Conservation (phyloP, 2,329 filamentous ascomycete species). For the Aspergillus hortae region DNA sequence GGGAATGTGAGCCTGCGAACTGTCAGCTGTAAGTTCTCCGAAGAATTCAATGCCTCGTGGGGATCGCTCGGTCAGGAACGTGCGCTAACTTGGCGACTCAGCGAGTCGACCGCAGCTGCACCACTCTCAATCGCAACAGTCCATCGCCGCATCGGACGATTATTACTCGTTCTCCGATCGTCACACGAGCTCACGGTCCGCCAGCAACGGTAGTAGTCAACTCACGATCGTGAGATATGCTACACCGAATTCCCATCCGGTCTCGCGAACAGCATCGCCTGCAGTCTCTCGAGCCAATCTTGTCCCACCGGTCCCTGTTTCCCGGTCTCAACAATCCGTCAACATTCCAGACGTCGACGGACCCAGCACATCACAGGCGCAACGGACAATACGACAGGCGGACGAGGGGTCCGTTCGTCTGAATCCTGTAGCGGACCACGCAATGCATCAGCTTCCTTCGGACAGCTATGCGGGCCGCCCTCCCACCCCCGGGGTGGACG, state of each 20-base stretch:
- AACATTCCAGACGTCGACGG: constrained; percentile 6
- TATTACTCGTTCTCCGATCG: constrained; percentile 48
- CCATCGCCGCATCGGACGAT: constrained; percentile 48
- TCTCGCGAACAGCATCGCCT: constrained; percentile 28
- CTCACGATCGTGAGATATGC: constrained; percentile 41
- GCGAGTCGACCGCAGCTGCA: constrained; percentile 44
- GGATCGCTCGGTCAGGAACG: background rate
- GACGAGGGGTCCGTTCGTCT: constrained; percentile 19
- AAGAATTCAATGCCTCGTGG: background rate
- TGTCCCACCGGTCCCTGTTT: constrained; percentile 15
- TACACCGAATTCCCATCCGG: constrained; percentile 40
- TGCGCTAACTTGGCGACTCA: constrained; percentile 17
- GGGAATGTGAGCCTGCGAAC: constrained; percentile 30
- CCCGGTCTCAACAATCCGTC: constrained; percentile 10
- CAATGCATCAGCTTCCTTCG: constrained; percentile 21
- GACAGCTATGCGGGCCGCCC: constrained; percentile 36
- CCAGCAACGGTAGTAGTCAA: constrained; percentile 28
- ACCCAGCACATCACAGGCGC: constrained; percentile 17
- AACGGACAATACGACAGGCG: constrained; percentile 26
- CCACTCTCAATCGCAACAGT: constrained; percentile 43
- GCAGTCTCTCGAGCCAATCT: constrained; percentile 24
- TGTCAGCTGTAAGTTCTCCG: constrained; percentile 36
- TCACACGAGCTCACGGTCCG: constrained; percentile 33
- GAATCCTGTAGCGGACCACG: constrained; percentile 22
- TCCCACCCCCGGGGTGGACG: constrained; percentile 73